Evolutionary conservation across 257 asterid species (phyloP), one percentile per base, ranked within the genome.

Genomic region (Ligustrum vulgare): DNA sequence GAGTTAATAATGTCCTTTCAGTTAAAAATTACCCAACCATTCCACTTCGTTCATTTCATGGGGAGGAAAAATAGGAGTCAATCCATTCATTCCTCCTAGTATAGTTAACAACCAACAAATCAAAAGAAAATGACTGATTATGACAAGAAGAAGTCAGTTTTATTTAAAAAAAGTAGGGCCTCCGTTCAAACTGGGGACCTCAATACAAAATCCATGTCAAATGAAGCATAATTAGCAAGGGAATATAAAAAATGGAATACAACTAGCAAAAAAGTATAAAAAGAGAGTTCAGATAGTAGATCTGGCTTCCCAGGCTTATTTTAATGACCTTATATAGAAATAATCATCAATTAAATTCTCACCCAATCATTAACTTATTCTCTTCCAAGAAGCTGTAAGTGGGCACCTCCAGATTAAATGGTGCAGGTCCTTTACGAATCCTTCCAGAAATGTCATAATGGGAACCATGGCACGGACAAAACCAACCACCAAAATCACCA

Each of bases 401-500:
- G 28, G 98, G 98, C 62, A 93, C 97, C 84, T 90, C 98, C 81
- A 93, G 88, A 73, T 93, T 93, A 84, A 73, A 93, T 0, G 97
- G 98, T 5, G 97, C 98, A n/a, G 98, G 98, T 20, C 97, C 96
- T 75, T 87, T 91, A 36, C 98, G 92, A 67, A 91, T 91, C 85
- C 98, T 90, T 77, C 98, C 98, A 49, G 98, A 93, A 71, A 93
- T 89, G 68, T 93, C 98, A 3, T 93, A 91, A 51, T 93, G 98
- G 13, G 96, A 93, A 8, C 97, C 97, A 67, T 93, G 98, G 88
- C 98, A 93, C 0, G 98, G 98, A 82, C 98, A 93, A 75, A 93
- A 93, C 98, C 98, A 93, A 41, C 98, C 98, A 67, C 98, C 97
- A 79, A 80, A 93, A 11, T 93, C 98, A 75, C 98, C 98, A 9